phyloP scores from a whole-genome alignment of 192 early-diverging fungal genomes.

The Rhizoclosmatium sp. region DNA sequence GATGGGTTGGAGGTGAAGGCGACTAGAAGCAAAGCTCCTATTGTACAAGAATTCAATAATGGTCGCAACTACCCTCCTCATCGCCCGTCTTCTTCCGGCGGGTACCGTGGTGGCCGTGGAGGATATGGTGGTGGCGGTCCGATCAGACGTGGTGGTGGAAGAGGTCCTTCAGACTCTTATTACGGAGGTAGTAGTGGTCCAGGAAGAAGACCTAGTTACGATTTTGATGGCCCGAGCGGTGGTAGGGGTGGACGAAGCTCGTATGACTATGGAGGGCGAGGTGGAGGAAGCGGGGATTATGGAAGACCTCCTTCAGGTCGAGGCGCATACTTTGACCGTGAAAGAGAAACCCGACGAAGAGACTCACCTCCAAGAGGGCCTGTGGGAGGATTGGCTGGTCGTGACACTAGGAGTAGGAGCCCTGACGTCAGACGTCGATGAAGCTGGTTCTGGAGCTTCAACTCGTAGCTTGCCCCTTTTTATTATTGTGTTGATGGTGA shows the following conservation, averaged over 20 bases:
- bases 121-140: not conserved
- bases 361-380: not conserved
- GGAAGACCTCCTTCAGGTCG: not conserved
- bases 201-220: not conserved
- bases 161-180: not conserved
- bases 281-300: not conserved
- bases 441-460: not conserved
- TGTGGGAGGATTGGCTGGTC: slow-evolving; percentile 15
- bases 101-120: not conserved
- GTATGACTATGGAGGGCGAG: no score
- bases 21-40: not conserved
- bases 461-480: not conserved
- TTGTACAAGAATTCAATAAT: not conserved
- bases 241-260: not conserved
- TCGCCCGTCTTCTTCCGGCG: not conserved
- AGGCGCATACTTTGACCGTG: not conserved
- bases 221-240: slow-evolving; percentile 1
- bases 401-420: slow-evolving; percentile 1
- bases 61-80: not conserved
- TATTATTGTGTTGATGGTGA: not conserved
- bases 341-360: not conserved
- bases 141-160: not conserved
- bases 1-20: slow-evolving; percentile 20
- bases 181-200: not conserved
- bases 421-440: not conserved